Base-by-base conservation (phyloP, 768 basidiomycete genomes). In the Psilocybe tampanensis region DNA sequence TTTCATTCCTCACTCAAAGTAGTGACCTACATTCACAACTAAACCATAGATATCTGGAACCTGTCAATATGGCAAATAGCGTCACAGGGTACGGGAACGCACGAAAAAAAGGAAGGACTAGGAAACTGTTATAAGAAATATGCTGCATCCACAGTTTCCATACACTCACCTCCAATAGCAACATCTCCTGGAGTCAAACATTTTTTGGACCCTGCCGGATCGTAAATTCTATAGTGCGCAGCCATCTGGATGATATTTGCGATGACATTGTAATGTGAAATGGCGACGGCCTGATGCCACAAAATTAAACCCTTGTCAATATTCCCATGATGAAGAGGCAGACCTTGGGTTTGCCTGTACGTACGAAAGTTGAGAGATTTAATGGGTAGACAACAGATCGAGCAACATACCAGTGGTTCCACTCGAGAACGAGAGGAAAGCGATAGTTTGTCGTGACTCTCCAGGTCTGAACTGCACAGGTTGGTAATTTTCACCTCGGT, bases 371-470 rank as follows among this genome's bases (percentile, higher is more conserved):
- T n/a, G 11, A 13, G 4, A 53, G 18, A 2, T 18, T 15, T 42
- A 11, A 39, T 15, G 13, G n/a, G 23, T 29, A 15, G 19, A 19
- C 1, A 54, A 17, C 41, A 2, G 22, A 34, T 43, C 18, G 18
- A 21, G n/a, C 12, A 52, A 75, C 64, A 70, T 73, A 68, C 88
- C 88, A 15, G 89, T 91, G 21, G 89, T 91, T 8, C 89, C 89
- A 59, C 88, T 89, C 1, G 89, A 90, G 61, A 91, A 88, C 51
- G 80, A 82, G 52, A 90, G 72, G 62, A 90, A 85, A 5, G 90
- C 89, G 13, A 90, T 56, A 43, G 83, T 80, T 12, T 74, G 81
- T 65, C 78, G 85, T 22, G 77, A 84, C 68, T 88, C 88, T 9
- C 86, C 89, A 12, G 77, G 75, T 22, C 64, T 61, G 41, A 90